Conservation (phyloP, 2,329 filamentous ascomycete genomes). For the Dothideomycetes sp. region DNA sequence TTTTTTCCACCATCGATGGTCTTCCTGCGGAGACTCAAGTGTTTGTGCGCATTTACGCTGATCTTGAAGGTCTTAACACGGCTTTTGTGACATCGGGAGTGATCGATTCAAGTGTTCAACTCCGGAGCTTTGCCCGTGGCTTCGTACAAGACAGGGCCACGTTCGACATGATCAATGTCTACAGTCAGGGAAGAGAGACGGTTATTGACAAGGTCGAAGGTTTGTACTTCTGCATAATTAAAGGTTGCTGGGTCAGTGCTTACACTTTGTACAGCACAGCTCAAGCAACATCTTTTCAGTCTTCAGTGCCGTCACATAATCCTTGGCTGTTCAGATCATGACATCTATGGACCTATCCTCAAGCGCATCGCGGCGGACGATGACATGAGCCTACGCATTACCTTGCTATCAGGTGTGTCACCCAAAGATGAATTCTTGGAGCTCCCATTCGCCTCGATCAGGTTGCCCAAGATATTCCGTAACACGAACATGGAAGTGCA, state of each 20-base stretch:
- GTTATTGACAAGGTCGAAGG: constrained; percentile 40
- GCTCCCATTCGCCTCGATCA: constrained; percentile 40
- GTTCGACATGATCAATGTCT: constrained; percentile 50
- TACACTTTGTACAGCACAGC: constrained; percentile 31
- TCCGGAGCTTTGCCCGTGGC: constrained; percentile 43
- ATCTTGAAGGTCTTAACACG: constrained; percentile 31
- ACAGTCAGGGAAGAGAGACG: constrained; percentile 1
- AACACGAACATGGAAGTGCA: constrained; percentile 35
- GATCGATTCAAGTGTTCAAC: constrained; percentile 38
- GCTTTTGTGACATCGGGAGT: constrained; percentile 37
- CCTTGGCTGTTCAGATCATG: constrained; percentile 48
- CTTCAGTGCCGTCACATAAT: constrained; percentile 51
- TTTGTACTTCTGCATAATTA: constrained; percentile 13
- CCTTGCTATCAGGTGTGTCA: constrained; percentile 45
- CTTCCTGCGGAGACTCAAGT: constrained; percentile 35
- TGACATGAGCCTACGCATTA: constrained; percentile 36
- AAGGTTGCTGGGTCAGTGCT: too few relatives aligned
- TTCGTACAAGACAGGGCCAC: constrained; percentile 48
- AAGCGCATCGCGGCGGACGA: constrained; percentile 37
- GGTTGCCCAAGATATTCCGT: constrained; percentile 43
- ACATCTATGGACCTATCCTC: constrained; percentile 41
- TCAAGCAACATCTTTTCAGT: constrained; percentile 45
- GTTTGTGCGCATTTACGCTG: constrained; percentile 33
- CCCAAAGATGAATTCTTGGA: constrained; percentile 42
- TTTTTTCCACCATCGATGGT: constrained; percentile 20